A percentile compares a stretch with the other conserved stretches of the same genome.
These are phyloP conservation scores for Lodderomyces metapsilosis DNA, from an alignment of 1,139 yeast species.

Conservation along the genomic window DNA sequence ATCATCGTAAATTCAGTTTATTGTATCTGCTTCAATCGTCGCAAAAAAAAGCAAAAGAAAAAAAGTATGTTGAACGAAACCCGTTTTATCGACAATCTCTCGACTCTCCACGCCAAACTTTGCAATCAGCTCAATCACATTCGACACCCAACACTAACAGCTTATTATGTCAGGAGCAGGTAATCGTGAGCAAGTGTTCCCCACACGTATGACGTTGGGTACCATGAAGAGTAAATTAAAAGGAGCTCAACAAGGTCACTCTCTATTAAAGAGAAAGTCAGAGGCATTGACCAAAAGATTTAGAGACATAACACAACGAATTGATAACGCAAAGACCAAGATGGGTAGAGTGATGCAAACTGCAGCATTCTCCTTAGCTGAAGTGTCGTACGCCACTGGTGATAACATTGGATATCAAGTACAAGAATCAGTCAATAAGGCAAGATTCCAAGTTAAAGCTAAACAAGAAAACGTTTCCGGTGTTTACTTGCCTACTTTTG, in stretches of 20 bases:
- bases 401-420: conserved; percentile 93
- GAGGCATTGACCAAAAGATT: conserved; percentile 96
- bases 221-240: conserved; percentile 92
- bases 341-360: conserved; percentile 99
- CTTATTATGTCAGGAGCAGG: conserved; percentile 46
- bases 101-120: no score
- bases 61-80: no score
- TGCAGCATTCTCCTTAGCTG: conserved; percentile 96
- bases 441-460: conserved; percentile 87
- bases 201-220: conserved; percentile 96
- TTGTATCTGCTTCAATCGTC: not conserved
- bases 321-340: conserved; percentile 93
- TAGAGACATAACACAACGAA: conserved; percentile 90
- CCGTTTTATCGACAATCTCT: not conserved
- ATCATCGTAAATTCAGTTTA: not conserved
- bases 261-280: conserved; percentile 88
- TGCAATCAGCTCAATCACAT: not conserved
- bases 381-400: conserved; percentile 96
- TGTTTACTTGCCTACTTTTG: conserved; percentile 90
- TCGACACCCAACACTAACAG: not conserved
- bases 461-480: conserved; percentile 97
- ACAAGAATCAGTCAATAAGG: conserved; percentile 87
- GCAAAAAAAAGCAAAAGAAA: not conserved
- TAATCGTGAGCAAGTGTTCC: conserved; percentile 83
- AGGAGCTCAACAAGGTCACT: conserved; percentile 97